Base-by-base conservation (phyloP, 169 alveolate species). In the Haemoproteus tartakovskyi region DNA sequence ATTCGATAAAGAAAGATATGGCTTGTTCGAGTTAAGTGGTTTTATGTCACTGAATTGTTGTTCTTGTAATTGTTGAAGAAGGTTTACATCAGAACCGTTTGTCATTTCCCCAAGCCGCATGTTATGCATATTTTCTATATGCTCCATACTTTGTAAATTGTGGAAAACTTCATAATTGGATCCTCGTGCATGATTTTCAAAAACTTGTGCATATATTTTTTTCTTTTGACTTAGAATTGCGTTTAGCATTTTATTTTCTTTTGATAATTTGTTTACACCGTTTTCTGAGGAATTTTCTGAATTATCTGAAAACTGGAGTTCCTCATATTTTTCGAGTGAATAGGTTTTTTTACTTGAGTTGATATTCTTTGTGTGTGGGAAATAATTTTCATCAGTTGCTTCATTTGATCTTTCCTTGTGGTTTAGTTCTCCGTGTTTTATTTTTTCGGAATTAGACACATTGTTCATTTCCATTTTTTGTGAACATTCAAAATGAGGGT, bases 281-380 rank as follows among this genome's bases (percentile, higher is more conserved):
- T 30, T 40, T 60, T 56, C 33, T 21, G 6, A n/a, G 2, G 78
- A 74, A 33, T 60, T 46, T 21, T 56, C 24, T 18, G 84, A 74
- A 74, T 50, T 56, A 14, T 74, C 84, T 0, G 51, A 56, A 45
- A 64, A 41, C 19, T 48, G 37, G n/a, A 64, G 36, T 12, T 64
- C 81, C 11, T 33, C 61, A 24, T 47, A 62, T 19, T 47, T 18
- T 30, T 62, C 79, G 11, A 62, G n/a, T 3, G 36, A 26, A 33
- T 61, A 9, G 3, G 11, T 22, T 2, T 46, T 24, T 26, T 27
- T 37, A 11, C 27, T 19, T 26, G 24, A 18, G 18, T 8, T 12
- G n/a, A n/a, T n/a, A n/a, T n/a, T n/a, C n/a, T n/a, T n/a, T n/a
- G n/a, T n/a, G n/a, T n/a, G n/a, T n/a, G n/a, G n/a, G n/a, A n/a